These are phyloP conservation scores for Castanea crenata DNA, from an alignment of 306 rosid genomes.

Conservation along the genomic window DNA sequence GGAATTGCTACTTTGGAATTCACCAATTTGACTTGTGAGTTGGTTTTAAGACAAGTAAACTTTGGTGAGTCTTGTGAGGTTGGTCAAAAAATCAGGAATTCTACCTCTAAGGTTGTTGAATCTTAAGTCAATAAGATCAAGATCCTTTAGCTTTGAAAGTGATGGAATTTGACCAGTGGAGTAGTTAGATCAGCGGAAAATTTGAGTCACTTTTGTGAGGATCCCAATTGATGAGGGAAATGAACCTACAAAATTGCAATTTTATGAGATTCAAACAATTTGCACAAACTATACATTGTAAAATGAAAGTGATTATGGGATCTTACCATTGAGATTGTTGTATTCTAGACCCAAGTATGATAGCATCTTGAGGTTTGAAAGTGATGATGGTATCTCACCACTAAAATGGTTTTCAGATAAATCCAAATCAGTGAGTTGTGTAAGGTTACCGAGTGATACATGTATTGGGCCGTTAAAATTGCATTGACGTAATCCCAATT, in stretches of 20 bases:
- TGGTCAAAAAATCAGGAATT: too few relatives aligned
- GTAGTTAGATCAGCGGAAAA: not conserved
- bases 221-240: slow-evolving; percentile 13
- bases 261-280: too few relatives aligned
- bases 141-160: not conserved
- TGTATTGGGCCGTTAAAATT: not conserved
- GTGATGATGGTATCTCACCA: too few relatives aligned
- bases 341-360: too few relatives aligned
- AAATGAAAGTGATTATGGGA: too few relatives aligned
- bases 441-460: not conserved
- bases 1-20: too few relatives aligned
- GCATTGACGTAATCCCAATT: not conserved
- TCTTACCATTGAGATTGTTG: too few relatives aligned
- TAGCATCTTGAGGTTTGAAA: too few relatives aligned
- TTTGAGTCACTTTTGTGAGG: not conserved
- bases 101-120: not conserved
- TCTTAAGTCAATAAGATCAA: not conserved
- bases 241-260: not conserved
- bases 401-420: not conserved
- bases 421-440: not conserved
- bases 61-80: too few relatives aligned
- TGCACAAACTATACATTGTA: too few relatives aligned
- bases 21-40: not conserved
- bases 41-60: too few relatives aligned
- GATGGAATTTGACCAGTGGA: slow-evolving; percentile 15